phyloP scores from a whole-genome alignment of 139 green algal species.

The Auxenochlorella pyrenoidosa region DNA sequence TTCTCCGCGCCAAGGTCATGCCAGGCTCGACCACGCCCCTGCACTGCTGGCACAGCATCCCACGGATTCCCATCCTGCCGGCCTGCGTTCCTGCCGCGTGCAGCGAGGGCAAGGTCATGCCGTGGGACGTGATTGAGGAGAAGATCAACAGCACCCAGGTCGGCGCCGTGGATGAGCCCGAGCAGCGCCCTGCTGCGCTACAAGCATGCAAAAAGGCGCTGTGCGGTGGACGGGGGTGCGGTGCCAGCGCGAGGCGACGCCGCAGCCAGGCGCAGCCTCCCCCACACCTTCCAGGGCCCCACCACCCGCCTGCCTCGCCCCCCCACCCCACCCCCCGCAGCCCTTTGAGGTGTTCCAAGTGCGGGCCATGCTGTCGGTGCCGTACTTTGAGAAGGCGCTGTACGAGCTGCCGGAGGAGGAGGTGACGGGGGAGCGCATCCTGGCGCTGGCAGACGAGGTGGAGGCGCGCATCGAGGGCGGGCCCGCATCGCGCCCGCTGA shows the following conservation, averaged over 20 bases:
- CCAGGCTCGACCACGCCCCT: background rate
- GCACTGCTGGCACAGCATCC: background rate
- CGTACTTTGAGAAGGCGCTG: slow-evolving; percentile 88
- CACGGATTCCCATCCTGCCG: too few relatives aligned
- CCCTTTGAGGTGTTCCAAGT: slow-evolving; percentile 61
- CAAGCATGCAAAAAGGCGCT: background rate
- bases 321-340: slow-evolving; percentile 51
- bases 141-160: slow-evolving; percentile 63
- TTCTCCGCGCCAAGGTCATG: background rate
- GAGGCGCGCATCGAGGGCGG: slow-evolving; percentile 62
- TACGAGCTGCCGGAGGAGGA: slow-evolving; percentile 83
- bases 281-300: too few relatives aligned
- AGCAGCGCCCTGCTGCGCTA: background rate
- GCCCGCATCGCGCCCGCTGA: slow-evolving; percentile 57
- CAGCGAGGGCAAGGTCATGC: slow-evolving; percentile 62
- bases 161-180: slow-evolving; percentile 3
- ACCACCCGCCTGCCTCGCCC: too few relatives aligned
- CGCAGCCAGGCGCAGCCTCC: too few relatives aligned
- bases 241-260: too few relatives aligned
- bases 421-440: slow-evolving; percentile 64
- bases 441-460: slow-evolving; percentile 73
- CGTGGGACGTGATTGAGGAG: slow-evolving; percentile 75
- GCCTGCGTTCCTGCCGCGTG: too few relatives aligned
- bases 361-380: slow-evolving; percentile 78
- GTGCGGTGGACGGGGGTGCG: too few relatives aligned